Evolutionary conservation across 2,329 filamentous ascomycete species (phyloP).

Genomic region (Sporothrix phasma): DNA sequence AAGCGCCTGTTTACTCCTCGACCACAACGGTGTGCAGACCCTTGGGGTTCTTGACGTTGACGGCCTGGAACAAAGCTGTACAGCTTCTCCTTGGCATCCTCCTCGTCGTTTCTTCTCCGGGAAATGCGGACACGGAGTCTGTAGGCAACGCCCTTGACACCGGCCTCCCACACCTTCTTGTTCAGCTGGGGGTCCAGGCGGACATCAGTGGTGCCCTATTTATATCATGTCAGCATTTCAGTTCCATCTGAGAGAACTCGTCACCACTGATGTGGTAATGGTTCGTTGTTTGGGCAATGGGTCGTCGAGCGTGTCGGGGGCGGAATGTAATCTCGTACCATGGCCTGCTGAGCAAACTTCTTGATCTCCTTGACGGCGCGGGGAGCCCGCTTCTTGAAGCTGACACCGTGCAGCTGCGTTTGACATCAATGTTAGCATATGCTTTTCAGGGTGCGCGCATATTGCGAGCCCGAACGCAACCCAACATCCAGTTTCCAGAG

Average conservation of each 20-base stretch:
- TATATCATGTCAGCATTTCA: not conserved
- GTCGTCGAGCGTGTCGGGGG: not conserved
- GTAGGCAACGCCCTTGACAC: slow-evolving; percentile 98
- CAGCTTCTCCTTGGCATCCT: slow-evolving; percentile 98
- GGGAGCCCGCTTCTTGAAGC: slow-evolving; percentile 99
- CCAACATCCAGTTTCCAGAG: not conserved
- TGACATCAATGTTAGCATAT: not conserved
- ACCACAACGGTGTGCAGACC: slow-evolving; percentile 89
- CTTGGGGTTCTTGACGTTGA: slow-evolving; percentile 99
- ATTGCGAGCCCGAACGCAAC: not conserved
- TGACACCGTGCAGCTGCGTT: slow-evolving; percentile 81
- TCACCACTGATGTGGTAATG: no score
- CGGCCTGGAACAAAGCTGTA: slow-evolving; percentile 99
- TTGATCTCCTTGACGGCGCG: slow-evolving; percentile 99
- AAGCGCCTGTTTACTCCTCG: slow-evolving; percentile 46
- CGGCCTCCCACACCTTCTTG: slow-evolving; percentile 99
- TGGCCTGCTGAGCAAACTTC: slow-evolving; percentile 81
- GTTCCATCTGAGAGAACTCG: not conserved
- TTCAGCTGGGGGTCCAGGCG: slow-evolving; percentile 97
- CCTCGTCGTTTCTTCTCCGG: slow-evolving; percentile 99
- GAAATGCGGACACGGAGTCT: slow-evolving; percentile 96
- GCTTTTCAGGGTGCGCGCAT: not conserved
- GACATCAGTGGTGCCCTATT: slow-evolving; percentile 88
- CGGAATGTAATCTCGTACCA: slow-evolving; percentile 59
- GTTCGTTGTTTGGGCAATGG: not conserved